Evolutionary conservation across 371 early-diverging fungal genomes (phyloP).

Genomic region (Syncephalastrum racemosum): DNA sequence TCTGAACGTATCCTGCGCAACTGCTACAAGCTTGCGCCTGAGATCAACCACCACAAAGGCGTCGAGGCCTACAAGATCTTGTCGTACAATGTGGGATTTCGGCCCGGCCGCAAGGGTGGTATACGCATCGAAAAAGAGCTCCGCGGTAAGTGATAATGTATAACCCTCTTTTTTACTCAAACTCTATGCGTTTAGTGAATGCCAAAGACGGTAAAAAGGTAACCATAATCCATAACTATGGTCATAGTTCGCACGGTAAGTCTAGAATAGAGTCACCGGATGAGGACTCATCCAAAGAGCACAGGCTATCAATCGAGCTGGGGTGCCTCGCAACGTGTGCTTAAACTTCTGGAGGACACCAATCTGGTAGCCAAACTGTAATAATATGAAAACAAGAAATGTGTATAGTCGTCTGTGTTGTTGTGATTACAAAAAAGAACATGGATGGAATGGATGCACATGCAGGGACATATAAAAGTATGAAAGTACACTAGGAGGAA

Average conservation of each 20-base stretch:
- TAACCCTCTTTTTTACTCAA: not conserved
- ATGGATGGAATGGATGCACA: not conserved
- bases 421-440: too few relatives aligned
- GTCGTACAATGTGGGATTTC: constrained; percentile 66
- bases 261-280: not conserved
- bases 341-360: constrained; percentile 24
- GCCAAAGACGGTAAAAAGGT: constrained; percentile 29
- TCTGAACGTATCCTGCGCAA: constrained; percentile 32
- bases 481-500: not conserved
- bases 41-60: constrained; percentile 43
- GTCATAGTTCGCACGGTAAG: constrained; percentile 45
- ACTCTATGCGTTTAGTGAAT: not conserved
- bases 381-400: not conserved
- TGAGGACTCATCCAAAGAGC: constrained; percentile 2
- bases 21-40: constrained; percentile 32
- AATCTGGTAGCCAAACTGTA: constrained; percentile 31
- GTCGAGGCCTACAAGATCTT: constrained; percentile 56
- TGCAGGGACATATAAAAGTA: not conserved
- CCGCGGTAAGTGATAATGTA: constrained; percentile 35
- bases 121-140: constrained; percentile 69
- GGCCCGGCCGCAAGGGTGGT: constrained; percentile 72
- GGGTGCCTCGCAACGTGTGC: constrained; percentile 33
- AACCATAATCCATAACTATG: constrained; percentile 41
- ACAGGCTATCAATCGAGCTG: constrained; percentile 47
- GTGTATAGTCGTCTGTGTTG: too few relatives aligned